These are phyloP conservation scores for Metschnikowia shivogae DNA, from an alignment of 805 yeast genomes.

Conservation along the genomic window DNA sequence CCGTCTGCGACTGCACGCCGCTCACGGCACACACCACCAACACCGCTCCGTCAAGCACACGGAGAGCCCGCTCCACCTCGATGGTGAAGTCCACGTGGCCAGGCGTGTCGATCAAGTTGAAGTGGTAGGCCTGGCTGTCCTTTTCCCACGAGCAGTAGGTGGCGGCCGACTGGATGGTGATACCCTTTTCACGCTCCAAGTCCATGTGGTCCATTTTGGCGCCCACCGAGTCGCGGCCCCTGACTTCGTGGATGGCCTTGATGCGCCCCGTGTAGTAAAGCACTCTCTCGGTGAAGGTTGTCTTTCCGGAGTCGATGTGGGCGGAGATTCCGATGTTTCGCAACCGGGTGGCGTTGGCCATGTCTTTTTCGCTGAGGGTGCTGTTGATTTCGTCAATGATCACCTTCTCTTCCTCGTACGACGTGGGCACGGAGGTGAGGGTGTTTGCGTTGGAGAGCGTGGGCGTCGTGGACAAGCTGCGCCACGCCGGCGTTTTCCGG, in stretches of 20 bases:
- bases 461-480: neutral
- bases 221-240: conserved; percentile 97
- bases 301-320: conserved; percentile 96
- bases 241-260: conserved; percentile 92
- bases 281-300: conserved; percentile 97
- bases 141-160: conserved; percentile 97
- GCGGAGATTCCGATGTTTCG: conserved; percentile 98
- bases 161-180: conserved; percentile 98
- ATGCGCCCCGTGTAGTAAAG: conserved; percentile 94
- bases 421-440: conserved; percentile 25
- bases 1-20: conserved; percentile 98
- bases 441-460: conserved; percentile 5
- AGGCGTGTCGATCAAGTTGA: conserved; percentile 96
- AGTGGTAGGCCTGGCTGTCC: conserved; percentile 64
- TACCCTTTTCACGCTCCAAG: conserved; percentile 96
- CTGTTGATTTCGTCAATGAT: conserved; percentile 55
- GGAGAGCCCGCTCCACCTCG: conserved; percentile 97
- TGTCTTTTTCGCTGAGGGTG: conserved; percentile 49
- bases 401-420: conserved; percentile 73
- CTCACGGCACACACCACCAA: conserved; percentile 97
- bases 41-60: conserved; percentile 98
- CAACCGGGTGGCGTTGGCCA: conserved; percentile 50
- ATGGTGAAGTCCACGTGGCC: conserved; percentile 99
- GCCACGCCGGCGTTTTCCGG: conserved; percentile 1
- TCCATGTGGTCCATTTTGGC: conserved; percentile 99